A percentile compares a stretch with the other conserved stretches of the same genome.
Evolutionary conservation across 129 eudicot genomes (phyloP).

Genomic region (Helichrysum umbraculigerum): DNA sequence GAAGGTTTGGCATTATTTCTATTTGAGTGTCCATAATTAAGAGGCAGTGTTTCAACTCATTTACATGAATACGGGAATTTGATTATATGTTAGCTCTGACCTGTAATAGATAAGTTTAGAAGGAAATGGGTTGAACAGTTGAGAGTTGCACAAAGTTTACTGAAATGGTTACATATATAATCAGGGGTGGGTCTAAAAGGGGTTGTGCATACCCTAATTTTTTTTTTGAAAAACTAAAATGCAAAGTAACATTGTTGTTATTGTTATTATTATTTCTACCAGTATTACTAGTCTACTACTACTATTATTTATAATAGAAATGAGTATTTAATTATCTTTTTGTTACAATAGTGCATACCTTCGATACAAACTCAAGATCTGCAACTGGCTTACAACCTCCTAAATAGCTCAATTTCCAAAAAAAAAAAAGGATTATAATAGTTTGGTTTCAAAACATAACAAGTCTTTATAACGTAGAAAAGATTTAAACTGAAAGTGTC

Average conservation of each 20-base stretch:
- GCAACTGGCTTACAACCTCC: not conserved
- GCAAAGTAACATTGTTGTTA: too few species aligned
- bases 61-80: not conserved
- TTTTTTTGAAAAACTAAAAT: too few species aligned
- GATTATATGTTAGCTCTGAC: not conserved
- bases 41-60: not conserved
- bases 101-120: not conserved
- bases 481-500: not conserved
- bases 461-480: not conserved
- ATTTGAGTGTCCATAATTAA: constrained; percentile 8
- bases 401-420: not conserved
- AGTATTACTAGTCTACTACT: not conserved
- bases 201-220: not conserved
- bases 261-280: not conserved
- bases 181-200: not conserved
- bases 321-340: too few species aligned
- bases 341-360: not conserved
- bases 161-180: not conserved
- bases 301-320: not conserved
- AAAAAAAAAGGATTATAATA: not conserved
- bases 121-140: not conserved
- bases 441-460: not conserved
- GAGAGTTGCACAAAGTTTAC: not conserved
- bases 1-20: constrained; percentile 55
- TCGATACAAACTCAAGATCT: not conserved